These are phyloP conservation scores for Diaporthe caulivora DNA, from an alignment of 2,329 filamentous ascomycete genomes.

Conservation along the genomic window DNA sequence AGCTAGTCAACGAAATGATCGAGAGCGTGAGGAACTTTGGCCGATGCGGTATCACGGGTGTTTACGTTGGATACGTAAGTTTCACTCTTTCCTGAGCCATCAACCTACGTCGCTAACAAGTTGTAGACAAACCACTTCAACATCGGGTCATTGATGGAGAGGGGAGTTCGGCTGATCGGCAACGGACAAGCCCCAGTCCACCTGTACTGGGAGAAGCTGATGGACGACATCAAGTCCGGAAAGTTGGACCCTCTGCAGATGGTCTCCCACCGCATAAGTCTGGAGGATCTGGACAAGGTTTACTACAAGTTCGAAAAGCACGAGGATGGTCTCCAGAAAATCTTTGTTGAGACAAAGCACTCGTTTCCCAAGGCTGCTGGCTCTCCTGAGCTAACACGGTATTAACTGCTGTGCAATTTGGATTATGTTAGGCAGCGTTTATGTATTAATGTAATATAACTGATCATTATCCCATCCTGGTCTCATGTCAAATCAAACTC, in stretches of 20 bases:
- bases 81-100: not conserved
- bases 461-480: not conserved
- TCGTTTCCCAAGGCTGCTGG: slow-evolving; percentile 60
- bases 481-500: not conserved
- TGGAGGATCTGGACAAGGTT: slow-evolving; percentile 79
- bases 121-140: slow-evolving; percentile 82
- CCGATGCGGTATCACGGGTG: slow-evolving; percentile 81
- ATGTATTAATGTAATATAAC: not conserved
- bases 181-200: slow-evolving; percentile 80
- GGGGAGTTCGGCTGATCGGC: slow-evolving; percentile 82
- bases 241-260: slow-evolving; percentile 83
- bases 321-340: slow-evolving; percentile 83
- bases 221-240: slow-evolving; percentile 74
- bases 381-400: slow-evolving; percentile 58
- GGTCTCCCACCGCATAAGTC: slow-evolving; percentile 81
- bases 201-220: slow-evolving; percentile 85
- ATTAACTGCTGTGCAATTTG: slow-evolving; percentile 38
- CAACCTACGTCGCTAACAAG: not conserved
- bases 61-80: slow-evolving; percentile 71
- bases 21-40: slow-evolving; percentile 79
- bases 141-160: slow-evolving; percentile 86
- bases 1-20: slow-evolving; percentile 85
- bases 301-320: slow-evolving; percentile 72
- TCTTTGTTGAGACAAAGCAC: slow-evolving; percentile 74
- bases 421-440: not conserved